Evolutionary conservation across 306 rosid genomes (phyloP), one percentile per base, ranked within the genome.

Genomic region (Fragaria vesca): DNA sequence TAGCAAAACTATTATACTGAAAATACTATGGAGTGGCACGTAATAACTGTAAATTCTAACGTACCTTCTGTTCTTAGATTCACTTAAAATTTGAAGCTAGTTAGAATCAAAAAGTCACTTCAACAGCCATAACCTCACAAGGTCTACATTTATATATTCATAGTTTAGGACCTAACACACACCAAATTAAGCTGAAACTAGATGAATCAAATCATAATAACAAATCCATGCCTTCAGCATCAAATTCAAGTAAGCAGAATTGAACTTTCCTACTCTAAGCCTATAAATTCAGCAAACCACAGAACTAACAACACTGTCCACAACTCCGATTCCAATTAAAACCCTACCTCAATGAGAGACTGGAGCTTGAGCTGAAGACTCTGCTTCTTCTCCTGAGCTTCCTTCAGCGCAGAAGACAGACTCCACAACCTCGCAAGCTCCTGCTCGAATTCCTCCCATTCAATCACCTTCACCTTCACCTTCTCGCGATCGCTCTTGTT

Each of bases 371-470:
- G 78, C n/a, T 86, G 85, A 61, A 93, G 93, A 71, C 18, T 76
- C n/a, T 71, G 84, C 50, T 90, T 93, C 79, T 88, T 93, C 61
- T 88, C 83, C 45, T 83, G 87, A 58, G 96, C 87, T 76, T 88
- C 84, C 26, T 71, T 50, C 69, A 95, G 86, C 3, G 97, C 98
- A 62, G 91, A 84, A 75, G 99, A 93, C 26, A 96, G 94, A 83
- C 99, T 96, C 78, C 91, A 78, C 15, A 93, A 68, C 85, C 90
- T 81, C 1, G 93, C 98, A 57, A 93, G 91, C 77, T 93, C 97
- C 40, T 90, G 93, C 79, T 95, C 90, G 79, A 88, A 91, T 54
- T 91, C 97, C 80, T 93, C 97, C 97, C 99, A 95, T 80, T 90
- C 82, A 51, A 93, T 84, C 12, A 88, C 86, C 79, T 83, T 86